Evolutionary conservation across 148 eudicot genomes (phyloP).

Genomic region (Rhododendron ferrugineum): DNA sequence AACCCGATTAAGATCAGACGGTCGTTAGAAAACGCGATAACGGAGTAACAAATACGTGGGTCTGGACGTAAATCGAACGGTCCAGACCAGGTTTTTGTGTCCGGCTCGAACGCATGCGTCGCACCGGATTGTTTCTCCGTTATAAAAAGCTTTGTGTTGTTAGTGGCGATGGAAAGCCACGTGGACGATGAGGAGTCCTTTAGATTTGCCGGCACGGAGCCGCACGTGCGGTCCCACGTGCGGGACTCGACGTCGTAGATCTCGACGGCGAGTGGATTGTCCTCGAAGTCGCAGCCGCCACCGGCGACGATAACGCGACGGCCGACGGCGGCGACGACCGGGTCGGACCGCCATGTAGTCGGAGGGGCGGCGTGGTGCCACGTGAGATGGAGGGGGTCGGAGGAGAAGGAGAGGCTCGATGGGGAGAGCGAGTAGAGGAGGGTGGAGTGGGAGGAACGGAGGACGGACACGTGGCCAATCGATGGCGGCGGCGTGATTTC

Average conservation of each 20-base stretch:
- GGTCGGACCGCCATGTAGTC: slow-evolving; percentile 46
- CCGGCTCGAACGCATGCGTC: slow-evolving; percentile 37
- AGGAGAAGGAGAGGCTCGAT: slow-evolving; percentile 29
- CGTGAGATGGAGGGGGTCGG: slow-evolving; percentile 41
- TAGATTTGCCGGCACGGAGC: slow-evolving; percentile 44
- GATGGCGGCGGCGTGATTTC: slow-evolving; percentile 8
- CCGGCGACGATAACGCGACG: slow-evolving; percentile 47
- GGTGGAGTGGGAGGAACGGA: slow-evolving; percentile 37
- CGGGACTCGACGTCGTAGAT: slow-evolving; percentile 41
- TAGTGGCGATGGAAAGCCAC: slow-evolving; percentile 52
- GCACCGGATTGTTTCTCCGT: slow-evolving; percentile 46
- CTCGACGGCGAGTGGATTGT: slow-evolving; percentile 48
- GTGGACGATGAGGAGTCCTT: slow-evolving; percentile 43
- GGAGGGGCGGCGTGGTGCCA: slow-evolving; percentile 52
- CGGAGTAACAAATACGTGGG: slow-evolving; percentile 26
- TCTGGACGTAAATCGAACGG: slow-evolving; percentile 40
- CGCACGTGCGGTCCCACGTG: slow-evolving; percentile 39
- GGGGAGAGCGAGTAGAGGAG: slow-evolving; percentile 39
- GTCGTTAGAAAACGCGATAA: slow-evolving; percentile 24
- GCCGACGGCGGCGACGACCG: slow-evolving; percentile 52
- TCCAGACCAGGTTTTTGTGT: slow-evolving; percentile 34
- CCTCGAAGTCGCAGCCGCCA: slow-evolving; percentile 39
- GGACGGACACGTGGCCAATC: slow-evolving; percentile 10
- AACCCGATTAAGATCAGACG: slow-evolving; percentile 45
- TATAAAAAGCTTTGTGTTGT: slow-evolving; percentile 24